Evolutionary conservation across 148 eudicot species (phyloP).

Genomic region (Fallopia convolvulus): DNA sequence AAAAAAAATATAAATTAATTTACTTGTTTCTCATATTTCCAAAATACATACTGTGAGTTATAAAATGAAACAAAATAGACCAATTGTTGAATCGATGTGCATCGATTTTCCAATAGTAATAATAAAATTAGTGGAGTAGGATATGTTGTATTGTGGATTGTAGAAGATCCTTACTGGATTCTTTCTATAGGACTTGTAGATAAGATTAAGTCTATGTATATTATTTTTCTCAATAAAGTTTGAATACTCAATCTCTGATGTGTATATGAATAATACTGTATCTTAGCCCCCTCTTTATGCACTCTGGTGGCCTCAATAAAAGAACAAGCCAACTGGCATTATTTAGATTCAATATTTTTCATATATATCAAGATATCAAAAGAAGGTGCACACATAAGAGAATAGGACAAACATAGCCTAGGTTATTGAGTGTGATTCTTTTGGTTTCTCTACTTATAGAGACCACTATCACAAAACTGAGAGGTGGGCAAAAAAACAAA

Average conservation of each 20-base stretch:
- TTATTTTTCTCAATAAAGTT: not conserved
- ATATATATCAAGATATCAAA: slow-evolving; percentile 22
- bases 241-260: not conserved
- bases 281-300: not conserved
- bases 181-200: not conserved
- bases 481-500: not conserved
- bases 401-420: slow-evolving; percentile 42
- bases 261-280: not conserved
- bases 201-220: no score
- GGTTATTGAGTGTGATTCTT: slow-evolving; percentile 24
- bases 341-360: slow-evolving; percentile 27
- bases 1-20: no score
- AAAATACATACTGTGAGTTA: no score
- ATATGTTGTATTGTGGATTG: no score
- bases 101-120: no score
- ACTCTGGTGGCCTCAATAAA: slow-evolving; percentile 4
- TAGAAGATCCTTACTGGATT: no score
- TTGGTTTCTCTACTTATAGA: slow-evolving; percentile 23
- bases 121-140: no score
- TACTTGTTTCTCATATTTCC: no score
- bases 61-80: no score
- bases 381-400: slow-evolving; percentile 20
- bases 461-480: not conserved
- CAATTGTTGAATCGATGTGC: no score
- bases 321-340: slow-evolving; percentile 54